A percentile compares a stretch with the other conserved stretches of the same genome.
phyloP scores from a whole-genome alignment of 1,139 yeast species.

The Meyerozyma carpophila region DNA sequence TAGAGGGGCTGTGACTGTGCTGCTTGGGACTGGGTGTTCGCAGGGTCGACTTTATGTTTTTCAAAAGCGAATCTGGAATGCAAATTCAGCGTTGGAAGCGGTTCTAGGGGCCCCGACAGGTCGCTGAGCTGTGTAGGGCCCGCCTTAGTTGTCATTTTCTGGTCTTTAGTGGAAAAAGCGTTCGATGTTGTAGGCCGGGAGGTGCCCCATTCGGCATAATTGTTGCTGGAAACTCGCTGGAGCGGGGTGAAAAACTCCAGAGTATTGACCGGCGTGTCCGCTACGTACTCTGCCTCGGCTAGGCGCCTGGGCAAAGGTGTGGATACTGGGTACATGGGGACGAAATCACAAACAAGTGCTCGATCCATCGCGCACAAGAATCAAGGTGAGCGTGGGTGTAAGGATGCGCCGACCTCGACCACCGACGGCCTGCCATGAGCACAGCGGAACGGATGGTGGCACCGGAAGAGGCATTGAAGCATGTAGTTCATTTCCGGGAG shows the following conservation, averaged over 20 bases:
- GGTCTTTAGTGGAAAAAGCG: not conserved
- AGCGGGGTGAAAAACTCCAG: constrained; percentile 1
- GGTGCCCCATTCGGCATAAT: not conserved
- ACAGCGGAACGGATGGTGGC: constrained; percentile 68
- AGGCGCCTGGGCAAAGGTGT: not conserved
- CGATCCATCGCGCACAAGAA: not conserved
- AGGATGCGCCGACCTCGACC: constrained; percentile 14
- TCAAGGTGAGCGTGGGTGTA: not conserved
- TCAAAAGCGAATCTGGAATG: not conserved
- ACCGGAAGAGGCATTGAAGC: constrained; percentile 35
- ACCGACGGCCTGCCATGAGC: constrained; percentile 86
- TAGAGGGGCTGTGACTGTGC: not conserved
- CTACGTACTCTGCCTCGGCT: not conserved
- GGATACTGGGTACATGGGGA: not conserved
- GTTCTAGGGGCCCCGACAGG: not conserved
- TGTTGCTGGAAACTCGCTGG: not conserved
- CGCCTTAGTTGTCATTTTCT: not conserved
- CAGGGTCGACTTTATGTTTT: not conserved
- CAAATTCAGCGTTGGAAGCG: not conserved
- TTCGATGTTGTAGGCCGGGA: not conserved
- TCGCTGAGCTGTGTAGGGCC: not conserved
- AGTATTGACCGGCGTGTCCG: not conserved
- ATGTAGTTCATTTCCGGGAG: constrained; percentile 39
- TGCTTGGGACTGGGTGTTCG: not conserved
- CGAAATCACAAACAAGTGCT: not conserved